These are phyloP conservation scores for Peronospora destructor DNA, from an alignment of 352 stramenopile genomes.

Conservation along the genomic window DNA sequence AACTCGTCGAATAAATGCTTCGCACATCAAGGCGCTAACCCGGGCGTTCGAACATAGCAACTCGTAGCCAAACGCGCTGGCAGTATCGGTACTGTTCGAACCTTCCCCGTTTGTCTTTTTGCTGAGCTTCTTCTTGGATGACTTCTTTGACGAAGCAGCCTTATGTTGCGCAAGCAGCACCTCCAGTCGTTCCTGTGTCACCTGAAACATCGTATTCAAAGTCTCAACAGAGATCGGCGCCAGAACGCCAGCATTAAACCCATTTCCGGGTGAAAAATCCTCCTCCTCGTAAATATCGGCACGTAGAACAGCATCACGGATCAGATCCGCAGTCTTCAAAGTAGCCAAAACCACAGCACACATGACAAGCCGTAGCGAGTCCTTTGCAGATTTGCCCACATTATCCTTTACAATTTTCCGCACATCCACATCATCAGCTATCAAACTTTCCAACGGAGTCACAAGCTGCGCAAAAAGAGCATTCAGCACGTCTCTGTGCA, in stretches of 20 bases:
- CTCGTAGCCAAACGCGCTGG: conserved; percentile 22
- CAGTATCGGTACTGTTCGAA: conserved; percentile 5
- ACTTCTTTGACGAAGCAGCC: conserved; percentile 39
- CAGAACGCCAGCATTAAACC: conserved; percentile 52
- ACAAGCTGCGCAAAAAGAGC: conserved; percentile 57
- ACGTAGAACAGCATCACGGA: conserved; percentile 80
- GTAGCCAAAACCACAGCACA: conserved; percentile 54
- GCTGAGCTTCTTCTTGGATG: conserved; percentile 54
- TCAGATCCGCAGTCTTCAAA: conserved; percentile 69
- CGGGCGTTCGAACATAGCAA: conserved; percentile 44
- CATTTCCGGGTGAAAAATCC: conserved; percentile 83
- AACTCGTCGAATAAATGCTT: conserved; percentile 57
- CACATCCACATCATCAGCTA: conserved; percentile 22
- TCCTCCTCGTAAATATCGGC: conserved; percentile 96
- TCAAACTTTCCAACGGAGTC: conserved; percentile 24
- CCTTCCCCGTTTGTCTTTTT: conserved; percentile 29
- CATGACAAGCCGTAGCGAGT: conserved; percentile 71
- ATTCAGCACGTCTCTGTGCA: conserved; percentile 67
- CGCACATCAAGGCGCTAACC: conserved; percentile 46
- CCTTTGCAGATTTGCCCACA: conserved; percentile 29
- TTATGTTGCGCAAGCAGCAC: conserved; percentile 38
- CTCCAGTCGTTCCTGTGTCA: conserved; percentile 46
- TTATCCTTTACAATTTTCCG: conserved; percentile 25
- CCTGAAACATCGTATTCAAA: conserved; percentile 34
- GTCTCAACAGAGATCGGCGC: conserved; percentile 34